Percentiles rank a stretch among this genome's conserved stretches.
These are phyloP conservation scores for Diaporthe velutina DNA, from an alignment of 2,329 filamentous ascomycete species.

Conservation along the genomic window DNA sequence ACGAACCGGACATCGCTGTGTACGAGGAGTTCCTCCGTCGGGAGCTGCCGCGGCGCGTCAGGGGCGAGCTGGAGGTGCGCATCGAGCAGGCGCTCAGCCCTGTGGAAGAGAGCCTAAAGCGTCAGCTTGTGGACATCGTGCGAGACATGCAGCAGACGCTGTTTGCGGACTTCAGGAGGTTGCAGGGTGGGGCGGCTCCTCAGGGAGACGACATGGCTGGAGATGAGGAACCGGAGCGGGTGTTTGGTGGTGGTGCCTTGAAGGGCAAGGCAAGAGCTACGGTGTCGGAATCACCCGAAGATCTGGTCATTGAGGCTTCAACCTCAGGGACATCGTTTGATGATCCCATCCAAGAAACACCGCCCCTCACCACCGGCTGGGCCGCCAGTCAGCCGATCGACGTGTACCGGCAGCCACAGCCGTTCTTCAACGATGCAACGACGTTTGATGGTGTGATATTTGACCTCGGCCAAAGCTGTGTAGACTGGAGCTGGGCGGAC, in stretches of 20 bases:
- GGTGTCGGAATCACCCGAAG: background rate
- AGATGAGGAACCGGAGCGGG: too few species aligned
- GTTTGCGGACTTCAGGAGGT: conserved; percentile 36
- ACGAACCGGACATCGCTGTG: conserved; percentile 25
- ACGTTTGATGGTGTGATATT: conserved; percentile 14
- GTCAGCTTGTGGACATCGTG: conserved; percentile 40
- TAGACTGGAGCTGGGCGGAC: conserved; percentile 25
- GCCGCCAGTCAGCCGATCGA: conserved; percentile 13
- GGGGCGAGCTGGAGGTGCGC: conserved; percentile 37
- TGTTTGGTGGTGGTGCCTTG: background rate
- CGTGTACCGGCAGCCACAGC: conserved; percentile 1
- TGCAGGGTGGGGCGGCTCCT: background rate
- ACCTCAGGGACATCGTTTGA: background rate
- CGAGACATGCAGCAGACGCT: conserved; percentile 39
- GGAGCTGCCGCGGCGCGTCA: conserved; percentile 38
- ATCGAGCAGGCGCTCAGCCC: conserved; percentile 37
- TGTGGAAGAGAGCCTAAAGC: conserved; percentile 38
- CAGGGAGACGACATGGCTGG: background rate
- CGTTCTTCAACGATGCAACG: background rate
- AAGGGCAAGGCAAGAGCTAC: conserved; percentile 9
- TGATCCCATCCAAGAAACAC: background rate
- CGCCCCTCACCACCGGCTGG: background rate
- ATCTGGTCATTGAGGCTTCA: background rate
- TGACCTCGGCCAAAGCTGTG: background rate
- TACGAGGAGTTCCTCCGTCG: conserved; percentile 39